Base-by-base conservation (phyloP, 495 filamentous ascomycete species). In the Bacidia rubella region DNA sequence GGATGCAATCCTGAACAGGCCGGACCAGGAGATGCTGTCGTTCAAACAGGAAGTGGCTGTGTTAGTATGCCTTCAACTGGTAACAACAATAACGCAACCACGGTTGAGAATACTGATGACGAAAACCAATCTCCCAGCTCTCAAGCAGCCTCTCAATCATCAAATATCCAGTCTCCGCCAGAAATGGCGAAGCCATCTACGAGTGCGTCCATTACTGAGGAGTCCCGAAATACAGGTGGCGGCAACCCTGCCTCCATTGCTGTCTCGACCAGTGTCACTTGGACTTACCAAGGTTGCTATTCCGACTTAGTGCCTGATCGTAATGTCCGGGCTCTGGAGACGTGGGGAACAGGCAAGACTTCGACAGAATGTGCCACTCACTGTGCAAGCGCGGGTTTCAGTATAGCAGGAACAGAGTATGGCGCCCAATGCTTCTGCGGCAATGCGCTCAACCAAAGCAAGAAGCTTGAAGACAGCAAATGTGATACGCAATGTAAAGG, bases 351-450 rank as follows among this genome's bases (percentile, higher is more conserved):
- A 2, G 38, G 42, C 42, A 41, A 49, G 1, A 54, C 57, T 10
- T 42, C 46, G 2, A 50, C 46, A 25, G 41, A 49, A 20, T 62
- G 59, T 21, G 54, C 52, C 41, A 49, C 53, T 21, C 38, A 46
- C 26, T 62, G 59, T 26, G 42, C 43, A 42, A 22, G 45, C 19
- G 41, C 48, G 7, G 57, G 59, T 19, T 56, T 49, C 38, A 51
- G 29, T 22, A 57, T 60, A 29, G 35, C 59, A 10, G 57, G 59
- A 11, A 60, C 59, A 9, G 57, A 62, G 47, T 51, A 62, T 48
- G 57, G 57, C 11, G 47, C 45, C 4, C 59, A 62, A 22, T 62
- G 59, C 47, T 62, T 62, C 54, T 62, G 59, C 42, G 57, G 54
- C 25, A 49, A 62, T 26, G 42, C 45, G 21, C 35, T 62, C 26